phyloP scores from a whole-genome alignment of 805 yeast genomes.

The Torulaspora delbrueckii region DNA sequence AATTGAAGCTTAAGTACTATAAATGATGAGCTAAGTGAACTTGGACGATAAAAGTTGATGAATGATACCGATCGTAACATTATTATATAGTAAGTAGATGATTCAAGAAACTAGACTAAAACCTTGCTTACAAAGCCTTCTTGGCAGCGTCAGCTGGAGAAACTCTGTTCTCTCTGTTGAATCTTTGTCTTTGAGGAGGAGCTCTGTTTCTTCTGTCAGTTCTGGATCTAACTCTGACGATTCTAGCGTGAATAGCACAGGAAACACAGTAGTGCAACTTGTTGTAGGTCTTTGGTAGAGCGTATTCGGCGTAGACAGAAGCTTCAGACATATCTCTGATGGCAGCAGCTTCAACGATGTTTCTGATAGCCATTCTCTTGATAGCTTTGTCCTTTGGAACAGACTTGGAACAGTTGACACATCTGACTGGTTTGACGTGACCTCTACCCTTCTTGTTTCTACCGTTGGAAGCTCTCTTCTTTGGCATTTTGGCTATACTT shows the following conservation, averaged over 20 bases:
- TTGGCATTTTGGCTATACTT: slow-evolving; percentile 69
- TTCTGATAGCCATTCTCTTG: slow-evolving; percentile 99
- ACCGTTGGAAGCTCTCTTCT: slow-evolving; percentile 99
- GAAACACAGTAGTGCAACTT: slow-evolving; percentile 99
- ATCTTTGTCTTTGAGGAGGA: slow-evolving; percentile 99
- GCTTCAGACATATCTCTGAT: slow-evolving; percentile 99
- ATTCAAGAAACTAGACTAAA: slow-evolving; percentile 1
- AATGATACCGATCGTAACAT: slow-evolving; percentile 3
- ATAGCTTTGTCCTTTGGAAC: slow-evolving; percentile 99
- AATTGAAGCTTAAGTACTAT: neutral
- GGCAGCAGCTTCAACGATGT: slow-evolving; percentile 99
- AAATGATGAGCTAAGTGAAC: neutral
- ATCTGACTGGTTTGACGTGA: slow-evolving; percentile 99
- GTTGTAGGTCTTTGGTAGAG: slow-evolving; percentile 99
- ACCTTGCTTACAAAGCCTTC: slow-evolving; percentile 59
- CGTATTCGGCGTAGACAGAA: slow-evolving; percentile 98
- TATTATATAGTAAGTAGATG: slow-evolving; percentile 1
- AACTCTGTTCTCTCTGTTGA: slow-evolving; percentile 92
- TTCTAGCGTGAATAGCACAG: slow-evolving; percentile 99
- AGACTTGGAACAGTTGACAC: slow-evolving; percentile 99
- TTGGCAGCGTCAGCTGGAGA: slow-evolving; percentile 97
- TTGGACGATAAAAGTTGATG: neutral
- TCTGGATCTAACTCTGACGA: slow-evolving; percentile 99
- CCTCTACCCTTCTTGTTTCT: slow-evolving; percentile 99
- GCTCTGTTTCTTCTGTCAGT: slow-evolving; percentile 97